A percentile compares a stretch with the other conserved stretches of the same genome.
Evolutionary conservation across 805 yeast species (phyloP).

Genomic region (Diddensiella caesifluorescens): DNA sequence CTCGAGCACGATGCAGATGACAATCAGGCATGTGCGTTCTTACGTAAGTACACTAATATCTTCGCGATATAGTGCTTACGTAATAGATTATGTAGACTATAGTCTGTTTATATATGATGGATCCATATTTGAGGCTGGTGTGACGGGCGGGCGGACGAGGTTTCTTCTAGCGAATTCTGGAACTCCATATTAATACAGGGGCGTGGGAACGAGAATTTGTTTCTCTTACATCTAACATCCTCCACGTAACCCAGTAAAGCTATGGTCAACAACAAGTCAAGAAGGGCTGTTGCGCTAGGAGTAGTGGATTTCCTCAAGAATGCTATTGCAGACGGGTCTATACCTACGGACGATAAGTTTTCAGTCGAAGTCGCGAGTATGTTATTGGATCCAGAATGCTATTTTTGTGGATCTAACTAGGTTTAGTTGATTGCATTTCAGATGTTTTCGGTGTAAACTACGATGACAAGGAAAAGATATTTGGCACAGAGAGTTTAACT

Average conservation of each 20-base stretch:
- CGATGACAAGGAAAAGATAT: slow-evolving; percentile 32
- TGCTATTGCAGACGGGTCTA: slow-evolving; percentile 53
- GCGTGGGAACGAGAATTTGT: not conserved
- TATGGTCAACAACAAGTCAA: too few species aligned
- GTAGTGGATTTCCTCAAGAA: slow-evolving; percentile 66
- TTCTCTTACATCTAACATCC: not conserved
- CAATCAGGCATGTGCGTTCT: too few species aligned
- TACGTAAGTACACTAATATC: too few species aligned
- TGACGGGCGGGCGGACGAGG: too few species aligned
- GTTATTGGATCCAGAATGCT: not conserved
- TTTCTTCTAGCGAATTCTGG: too few species aligned
- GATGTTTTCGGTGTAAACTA: slow-evolving; percentile 74
- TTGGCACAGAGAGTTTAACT: slow-evolving; percentile 41
- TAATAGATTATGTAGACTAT: too few species aligned
- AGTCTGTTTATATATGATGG: too few species aligned
- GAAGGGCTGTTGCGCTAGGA: slow-evolving; percentile 48
- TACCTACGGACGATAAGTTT: slow-evolving; percentile 75
- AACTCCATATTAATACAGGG: not conserved
- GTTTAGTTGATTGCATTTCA: slow-evolving; percentile 67
- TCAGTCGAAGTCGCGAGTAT: slow-evolving; percentile 82
- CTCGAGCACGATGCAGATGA: slow-evolving; percentile 2
- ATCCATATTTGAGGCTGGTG: too few species aligned
- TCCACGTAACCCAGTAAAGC: slow-evolving; percentile 1
- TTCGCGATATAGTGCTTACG: too few species aligned
- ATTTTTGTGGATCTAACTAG: not conserved